Evolutionary conservation across 2,329 filamentous ascomycete genomes (phyloP).

Genomic region (Colletotrichum chlorophyti): DNA sequence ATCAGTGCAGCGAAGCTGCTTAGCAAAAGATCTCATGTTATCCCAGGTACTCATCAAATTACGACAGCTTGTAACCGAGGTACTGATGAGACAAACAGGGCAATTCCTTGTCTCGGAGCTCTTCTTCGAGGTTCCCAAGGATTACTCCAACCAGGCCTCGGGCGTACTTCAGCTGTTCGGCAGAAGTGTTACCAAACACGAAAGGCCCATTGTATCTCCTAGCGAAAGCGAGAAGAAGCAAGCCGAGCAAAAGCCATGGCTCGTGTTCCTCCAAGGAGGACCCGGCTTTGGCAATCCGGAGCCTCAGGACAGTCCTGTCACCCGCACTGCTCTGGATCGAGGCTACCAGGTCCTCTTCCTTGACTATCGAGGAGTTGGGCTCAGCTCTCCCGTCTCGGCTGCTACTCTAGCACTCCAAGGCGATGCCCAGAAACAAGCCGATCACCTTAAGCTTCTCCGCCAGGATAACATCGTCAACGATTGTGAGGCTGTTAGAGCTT

Average conservation of each 20-base stretch:
- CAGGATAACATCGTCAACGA: slow-evolving; percentile 92
- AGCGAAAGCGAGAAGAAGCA: slow-evolving; percentile 43
- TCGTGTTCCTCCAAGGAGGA: slow-evolving; percentile 84
- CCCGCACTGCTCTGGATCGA: slow-evolving; percentile 73
- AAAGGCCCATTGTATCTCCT: slow-evolving; percentile 62
- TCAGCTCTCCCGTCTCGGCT: slow-evolving; percentile 81
- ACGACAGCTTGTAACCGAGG: too few relatives aligned
- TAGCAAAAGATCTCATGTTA: slow-evolving; percentile 49
- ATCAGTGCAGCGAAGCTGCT: slow-evolving; percentile 47
- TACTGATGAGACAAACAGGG: slow-evolving; percentile 52
- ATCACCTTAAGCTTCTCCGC: slow-evolving; percentile 84
- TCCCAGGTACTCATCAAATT: too few relatives aligned
- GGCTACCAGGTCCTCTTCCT: slow-evolving; percentile 87
- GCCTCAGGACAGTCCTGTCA: slow-evolving; percentile 76
- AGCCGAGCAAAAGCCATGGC: slow-evolving; percentile 56
- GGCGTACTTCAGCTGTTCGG: slow-evolving; percentile 78
- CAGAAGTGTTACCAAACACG: slow-evolving; percentile 72
- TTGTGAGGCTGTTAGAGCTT: slow-evolving; percentile 82
- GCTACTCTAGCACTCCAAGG: slow-evolving; percentile 72
- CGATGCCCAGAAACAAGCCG: slow-evolving; percentile 71
- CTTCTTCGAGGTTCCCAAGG: slow-evolving; percentile 85
- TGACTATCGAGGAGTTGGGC: slow-evolving; percentile 90
- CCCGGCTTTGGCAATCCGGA: slow-evolving; percentile 79
- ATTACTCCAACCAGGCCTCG: slow-evolving; percentile 69
- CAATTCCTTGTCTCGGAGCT: slow-evolving; percentile 80